Percentiles rank a stretch among this genome's conserved stretches.
These are phyloP conservation scores for Dioszegia crocea DNA, from an alignment of 768 basidiomycete genomes.

Conservation along the genomic window DNA sequence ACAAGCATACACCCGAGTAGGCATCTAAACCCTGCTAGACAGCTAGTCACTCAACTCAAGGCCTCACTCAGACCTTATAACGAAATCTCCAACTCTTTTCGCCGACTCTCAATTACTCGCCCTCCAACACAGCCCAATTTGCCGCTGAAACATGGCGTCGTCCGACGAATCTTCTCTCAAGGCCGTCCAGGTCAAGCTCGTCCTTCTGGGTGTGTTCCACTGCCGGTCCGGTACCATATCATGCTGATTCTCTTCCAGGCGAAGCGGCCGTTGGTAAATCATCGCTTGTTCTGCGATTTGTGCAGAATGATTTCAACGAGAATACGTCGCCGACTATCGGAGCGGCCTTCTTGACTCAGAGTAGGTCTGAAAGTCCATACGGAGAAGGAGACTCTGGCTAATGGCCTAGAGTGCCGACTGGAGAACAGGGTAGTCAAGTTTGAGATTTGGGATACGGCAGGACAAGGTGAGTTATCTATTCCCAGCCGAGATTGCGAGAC, in stretches of 20 bases:
- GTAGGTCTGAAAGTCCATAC: conserved; percentile 22
- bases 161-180: conserved; percentile 53
- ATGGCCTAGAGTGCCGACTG: conserved; percentile 43
- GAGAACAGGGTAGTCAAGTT: conserved; percentile 66
- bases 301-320: conserved; percentile 95
- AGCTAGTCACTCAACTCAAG: no score
- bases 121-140: neutral
- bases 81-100: neutral
- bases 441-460: conserved; percentile 71
- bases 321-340: conserved; percentile 99
- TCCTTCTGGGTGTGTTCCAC: conserved; percentile 70
- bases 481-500: neutral
- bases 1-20: no score
- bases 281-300: conserved; percentile 95
- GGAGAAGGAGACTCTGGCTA: neutral
- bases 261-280: conserved; percentile 99
- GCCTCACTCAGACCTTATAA: no score
- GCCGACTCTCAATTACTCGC: neutral
- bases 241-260: no score
- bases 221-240: no score
- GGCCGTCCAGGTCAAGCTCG: conserved; percentile 96
- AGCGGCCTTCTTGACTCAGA: conserved; percentile 65
- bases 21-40: no score
- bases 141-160: conserved; percentile 11
- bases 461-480: conserved; percentile 43